Conservation (phyloP, 2,329 filamentous ascomycete genomes). For the Aureobasidium sp. region DNA sequence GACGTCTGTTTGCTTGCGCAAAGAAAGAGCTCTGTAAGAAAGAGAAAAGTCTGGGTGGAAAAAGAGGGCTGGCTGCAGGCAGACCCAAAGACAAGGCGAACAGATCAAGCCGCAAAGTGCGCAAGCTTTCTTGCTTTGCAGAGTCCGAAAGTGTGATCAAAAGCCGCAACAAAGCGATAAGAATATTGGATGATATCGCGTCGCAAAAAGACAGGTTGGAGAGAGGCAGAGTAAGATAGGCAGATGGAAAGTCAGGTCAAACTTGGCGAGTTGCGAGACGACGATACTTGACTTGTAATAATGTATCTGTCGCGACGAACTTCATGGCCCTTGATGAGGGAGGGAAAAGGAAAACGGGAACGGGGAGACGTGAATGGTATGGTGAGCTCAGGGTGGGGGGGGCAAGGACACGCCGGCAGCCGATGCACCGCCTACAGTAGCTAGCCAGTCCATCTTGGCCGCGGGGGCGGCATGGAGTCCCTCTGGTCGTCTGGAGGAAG, state of each 20-base stretch:
- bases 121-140: slow-evolving; percentile 2
- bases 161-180: slow-evolving; percentile 6
- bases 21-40: slow-evolving; percentile 12
- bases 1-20: slow-evolving; percentile 14
- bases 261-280: slow-evolving; percentile 8
- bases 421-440: slow-evolving; percentile 2
- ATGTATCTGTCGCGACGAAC: slow-evolving; percentile 4
- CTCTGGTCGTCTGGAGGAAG: neutral
- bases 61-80: slow-evolving; percentile 15
- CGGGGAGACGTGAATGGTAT: slow-evolving; percentile 13
- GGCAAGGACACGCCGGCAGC: slow-evolving; percentile 2
- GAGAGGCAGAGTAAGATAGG: too few relatives aligned
- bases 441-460: slow-evolving; percentile 11
- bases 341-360: slow-evolving; percentile 14
- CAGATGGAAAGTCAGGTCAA: neutral
- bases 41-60: neutral
- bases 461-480: slow-evolving; percentile 5
- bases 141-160: neutral
- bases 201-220: neutral
- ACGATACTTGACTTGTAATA: slow-evolving; percentile 8
- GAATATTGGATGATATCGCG: neutral
- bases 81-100: slow-evolving; percentile 12
- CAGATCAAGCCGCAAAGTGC: slow-evolving; percentile 1
- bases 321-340: slow-evolving; percentile 6
- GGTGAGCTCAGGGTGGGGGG: slow-evolving; percentile 14